A percentile compares a stretch with the other conserved stretches of the same genome.
Evolutionary conservation across 495 filamentous ascomycete genomes (phyloP).

Genomic region (Penicillium flavigenum): DNA sequence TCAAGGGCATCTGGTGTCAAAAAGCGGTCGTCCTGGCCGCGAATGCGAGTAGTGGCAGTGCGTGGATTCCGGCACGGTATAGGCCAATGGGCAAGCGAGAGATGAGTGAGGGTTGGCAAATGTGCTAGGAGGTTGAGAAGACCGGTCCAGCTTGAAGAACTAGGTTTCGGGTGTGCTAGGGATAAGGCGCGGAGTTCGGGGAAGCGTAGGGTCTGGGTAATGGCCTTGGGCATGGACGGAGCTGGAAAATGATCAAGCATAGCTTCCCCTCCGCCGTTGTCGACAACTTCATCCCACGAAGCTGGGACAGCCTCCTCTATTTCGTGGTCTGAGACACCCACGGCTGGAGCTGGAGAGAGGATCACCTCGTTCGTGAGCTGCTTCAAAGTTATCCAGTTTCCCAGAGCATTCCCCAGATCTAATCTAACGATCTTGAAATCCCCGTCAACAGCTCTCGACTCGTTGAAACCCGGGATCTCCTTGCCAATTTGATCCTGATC

Average conservation of each 20-base stretch:
- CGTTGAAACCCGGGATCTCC: conserved; percentile 31
- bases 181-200: conserved; percentile 53
- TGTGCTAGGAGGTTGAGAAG: conserved; percentile 62
- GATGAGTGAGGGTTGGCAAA: conserved; percentile 66
- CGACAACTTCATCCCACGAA: conserved; percentile 37
- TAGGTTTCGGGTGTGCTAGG: conserved; percentile 44
- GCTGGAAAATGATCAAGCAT: conserved; percentile 19
- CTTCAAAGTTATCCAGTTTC: conserved; percentile 56
- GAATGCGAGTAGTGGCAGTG: conserved; percentile 45
- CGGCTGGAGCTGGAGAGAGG: conserved; percentile 21
- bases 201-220: conserved; percentile 47
- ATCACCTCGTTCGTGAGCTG: conserved; percentile 58
- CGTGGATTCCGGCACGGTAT: conserved; percentile 66
- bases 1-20: conserved; percentile 44
- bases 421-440: conserved; percentile 58
- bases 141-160: conserved; percentile 61
- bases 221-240: conserved; percentile 39
- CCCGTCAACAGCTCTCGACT: conserved; percentile 24
- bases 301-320: conserved; percentile 27
- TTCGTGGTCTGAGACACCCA: conserved; percentile 6
- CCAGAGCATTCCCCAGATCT: conserved; percentile 63
- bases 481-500: conserved; percentile 14
- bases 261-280: conserved; percentile 31
- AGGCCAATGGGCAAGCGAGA: conserved; percentile 81
- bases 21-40: conserved; percentile 37